These are phyloP conservation scores for Dendrobium catenatum DNA, from an alignment of 106 monocot genomes.

Conservation along the genomic window DNA sequence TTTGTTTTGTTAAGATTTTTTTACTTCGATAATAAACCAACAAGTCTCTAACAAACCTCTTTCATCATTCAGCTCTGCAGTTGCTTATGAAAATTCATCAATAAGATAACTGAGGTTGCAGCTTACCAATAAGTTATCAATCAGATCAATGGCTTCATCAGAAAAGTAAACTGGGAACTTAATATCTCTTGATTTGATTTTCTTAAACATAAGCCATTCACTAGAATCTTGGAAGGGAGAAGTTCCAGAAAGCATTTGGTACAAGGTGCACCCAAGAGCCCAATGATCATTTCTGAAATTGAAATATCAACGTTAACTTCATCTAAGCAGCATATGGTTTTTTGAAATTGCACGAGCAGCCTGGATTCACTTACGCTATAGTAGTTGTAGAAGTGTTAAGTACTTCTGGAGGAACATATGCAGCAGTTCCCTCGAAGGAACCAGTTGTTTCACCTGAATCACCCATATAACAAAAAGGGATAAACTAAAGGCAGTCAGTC, in stretches of 20 bases:
- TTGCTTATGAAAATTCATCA: neutral
- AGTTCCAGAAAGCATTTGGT: slow-evolving; percentile 94
- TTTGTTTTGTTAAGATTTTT: neutral
- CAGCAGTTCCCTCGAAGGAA: slow-evolving; percentile 90
- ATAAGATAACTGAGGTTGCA: neutral
- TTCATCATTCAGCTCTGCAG: neutral
- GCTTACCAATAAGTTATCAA: slow-evolving; percentile 86
- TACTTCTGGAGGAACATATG: slow-evolving; percentile 92
- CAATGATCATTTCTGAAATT: slow-evolving; percentile 84
- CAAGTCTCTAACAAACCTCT: neutral
- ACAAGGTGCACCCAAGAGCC: slow-evolving; percentile 98
- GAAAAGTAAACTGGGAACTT: slow-evolving; percentile 83
- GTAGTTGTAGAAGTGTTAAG: slow-evolving; percentile 75
- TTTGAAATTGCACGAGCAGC: neutral
- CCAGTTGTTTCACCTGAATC: slow-evolving; percentile 67
- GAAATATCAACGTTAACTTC: neutral
- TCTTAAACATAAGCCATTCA: slow-evolving; percentile 93
- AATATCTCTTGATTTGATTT: slow-evolving; percentile 74
- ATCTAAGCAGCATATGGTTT: neutral
- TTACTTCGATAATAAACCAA: neutral
- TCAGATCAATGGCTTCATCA: slow-evolving; percentile 71
- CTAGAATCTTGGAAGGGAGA: slow-evolving; percentile 89
- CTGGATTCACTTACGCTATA: slow-evolving; percentile 52
- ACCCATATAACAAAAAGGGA: neutral
- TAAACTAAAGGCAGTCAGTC: neutral